Percentiles rank a stretch among this genome's conserved stretches.
phyloP scores from a whole-genome alignment of 2,329 filamentous ascomycete species.

The Madurella mycetomatis region DNA sequence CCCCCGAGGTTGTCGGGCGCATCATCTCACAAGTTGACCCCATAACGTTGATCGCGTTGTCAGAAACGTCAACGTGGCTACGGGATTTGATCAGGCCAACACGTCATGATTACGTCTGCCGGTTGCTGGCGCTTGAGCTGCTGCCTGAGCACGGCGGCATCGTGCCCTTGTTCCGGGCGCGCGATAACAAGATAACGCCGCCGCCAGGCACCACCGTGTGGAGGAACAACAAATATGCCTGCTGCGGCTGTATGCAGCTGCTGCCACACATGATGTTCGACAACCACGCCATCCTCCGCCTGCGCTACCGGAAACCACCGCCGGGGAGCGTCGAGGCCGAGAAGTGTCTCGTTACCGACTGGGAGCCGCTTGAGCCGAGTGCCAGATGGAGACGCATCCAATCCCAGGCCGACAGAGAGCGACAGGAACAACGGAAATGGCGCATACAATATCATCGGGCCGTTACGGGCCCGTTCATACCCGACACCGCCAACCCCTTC shows the following conservation, averaged over 20 bases:
- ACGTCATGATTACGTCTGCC: conserved; percentile 16
- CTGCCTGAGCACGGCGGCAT: conserved; percentile 20
- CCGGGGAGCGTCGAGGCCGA: conserved; percentile 11
- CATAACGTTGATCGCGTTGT: conserved; percentile 19
- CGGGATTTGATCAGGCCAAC: conserved; percentile 15
- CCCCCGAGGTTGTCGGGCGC: conserved; percentile 9
- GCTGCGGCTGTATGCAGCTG: conserved; percentile 22
- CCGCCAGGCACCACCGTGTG: conserved; percentile 9
- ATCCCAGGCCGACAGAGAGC: background rate
- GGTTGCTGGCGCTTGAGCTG: conserved; percentile 23
- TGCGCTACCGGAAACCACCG: conserved; percentile 19
- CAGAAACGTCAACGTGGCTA: conserved; percentile 14
- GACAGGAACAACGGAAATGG: background rate
- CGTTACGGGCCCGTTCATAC: background rate
- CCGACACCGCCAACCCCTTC: background rate
- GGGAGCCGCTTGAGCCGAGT: conserved; percentile 13
- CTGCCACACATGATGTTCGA: conserved; percentile 22
- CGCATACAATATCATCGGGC: no score
- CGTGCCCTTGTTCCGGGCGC: conserved; percentile 11
- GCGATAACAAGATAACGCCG: conserved; percentile 3
- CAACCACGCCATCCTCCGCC: conserved; percentile 20
- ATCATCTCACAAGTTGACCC: conserved; percentile 19
- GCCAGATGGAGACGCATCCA: conserved; percentile 6
- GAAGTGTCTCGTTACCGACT: conserved; percentile 17
- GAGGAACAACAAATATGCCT: conserved; percentile 20